A percentile compares a stretch with the other conserved stretches of the same genome.
Evolutionary conservation across 1,139 yeast genomes (phyloP).

Genomic region (Taiozyma sp.): DNA sequence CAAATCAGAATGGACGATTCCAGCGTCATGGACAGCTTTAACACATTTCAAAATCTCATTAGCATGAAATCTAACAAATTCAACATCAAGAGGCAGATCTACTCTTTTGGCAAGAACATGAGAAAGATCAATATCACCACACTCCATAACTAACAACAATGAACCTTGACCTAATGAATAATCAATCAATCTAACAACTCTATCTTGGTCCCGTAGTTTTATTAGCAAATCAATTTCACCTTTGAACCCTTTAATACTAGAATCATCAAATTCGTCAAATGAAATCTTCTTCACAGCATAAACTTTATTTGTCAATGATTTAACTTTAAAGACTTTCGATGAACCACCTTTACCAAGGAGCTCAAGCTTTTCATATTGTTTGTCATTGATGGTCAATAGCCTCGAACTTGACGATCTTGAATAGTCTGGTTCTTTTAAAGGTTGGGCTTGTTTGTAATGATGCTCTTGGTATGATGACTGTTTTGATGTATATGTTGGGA

Average conservation of each 20-base stretch:
- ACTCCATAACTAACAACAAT: constrained; percentile 82
- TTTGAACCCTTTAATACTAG: constrained; percentile 71
- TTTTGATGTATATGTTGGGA: constrained; percentile 5
- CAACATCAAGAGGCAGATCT: constrained; percentile 54
- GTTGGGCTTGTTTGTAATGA: constrained; percentile 16
- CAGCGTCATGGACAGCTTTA: constrained; percentile 79
- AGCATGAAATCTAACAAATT: constrained; percentile 78
- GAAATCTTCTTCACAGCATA: constrained; percentile 83
- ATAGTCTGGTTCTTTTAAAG: constrained; percentile 19
- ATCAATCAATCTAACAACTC: constrained; percentile 80
- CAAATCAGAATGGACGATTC: constrained; percentile 88
- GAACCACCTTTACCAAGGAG: constrained; percentile 90
- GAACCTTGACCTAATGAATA: constrained; percentile 61
- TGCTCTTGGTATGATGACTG: constrained; percentile 11
- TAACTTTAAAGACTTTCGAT: constrained; percentile 84
- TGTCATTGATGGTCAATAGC: constrained; percentile 44
- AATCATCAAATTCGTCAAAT: constrained; percentile 74
- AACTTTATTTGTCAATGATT: constrained; percentile 46
- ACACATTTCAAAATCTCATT: constrained; percentile 81
- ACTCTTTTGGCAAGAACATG: constrained; percentile 64
- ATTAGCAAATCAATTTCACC: constrained; percentile 81
- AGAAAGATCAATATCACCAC: constrained; percentile 90
- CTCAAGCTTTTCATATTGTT: constrained; percentile 69
- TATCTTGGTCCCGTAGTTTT: constrained; percentile 50
- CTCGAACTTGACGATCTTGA: constrained; percentile 13